Percentiles rank a stretch among this genome's conserved stretches.
Conservation (phyloP, 148 eudicot genomes). For the Rhododendron mucronatum region DNA sequence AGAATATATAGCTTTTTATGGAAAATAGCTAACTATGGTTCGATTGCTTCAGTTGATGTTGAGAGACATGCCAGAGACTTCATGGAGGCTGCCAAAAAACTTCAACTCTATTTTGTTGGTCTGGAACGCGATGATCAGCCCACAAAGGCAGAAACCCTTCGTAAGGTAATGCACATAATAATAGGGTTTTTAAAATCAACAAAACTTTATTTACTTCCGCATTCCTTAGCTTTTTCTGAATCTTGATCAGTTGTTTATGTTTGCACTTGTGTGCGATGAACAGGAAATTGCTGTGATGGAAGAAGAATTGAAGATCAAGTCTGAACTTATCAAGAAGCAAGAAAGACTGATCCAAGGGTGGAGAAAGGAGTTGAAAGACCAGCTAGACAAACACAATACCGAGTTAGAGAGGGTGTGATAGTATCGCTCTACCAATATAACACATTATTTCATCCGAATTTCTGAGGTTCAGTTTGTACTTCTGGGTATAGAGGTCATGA, state of each 20-base stretch:
- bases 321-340: slow-evolving; percentile 55
- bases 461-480: no score
- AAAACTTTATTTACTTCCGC: neutral
- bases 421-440: neutral
- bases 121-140: slow-evolving; percentile 71
- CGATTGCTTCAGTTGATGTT: slow-evolving; percentile 69
- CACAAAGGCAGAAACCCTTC: slow-evolving; percentile 61
- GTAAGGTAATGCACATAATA: slow-evolving; percentile 37
- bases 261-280: neutral
- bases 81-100: slow-evolving; percentile 96
- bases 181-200: neutral
- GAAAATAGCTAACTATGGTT: neutral
- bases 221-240: neutral
- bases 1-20: neutral
- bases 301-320: slow-evolving; percentile 67
- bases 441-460: neutral
- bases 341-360: slow-evolving; percentile 68
- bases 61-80: slow-evolving; percentile 81
- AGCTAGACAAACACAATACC: slow-evolving; percentile 50
- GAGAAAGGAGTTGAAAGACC: slow-evolving; percentile 68
- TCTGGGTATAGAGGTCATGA: neutral
- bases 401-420: slow-evolving; percentile 60
- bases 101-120: slow-evolving; percentile 66
- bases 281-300: slow-evolving; percentile 69
- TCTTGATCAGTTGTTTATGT: neutral